A percentile compares a stretch with the other conserved stretches of the same genome.
Conservation (phyloP, 2,329 filamentous ascomycete species). For the Emmonsiellopsis sp. region DNA sequence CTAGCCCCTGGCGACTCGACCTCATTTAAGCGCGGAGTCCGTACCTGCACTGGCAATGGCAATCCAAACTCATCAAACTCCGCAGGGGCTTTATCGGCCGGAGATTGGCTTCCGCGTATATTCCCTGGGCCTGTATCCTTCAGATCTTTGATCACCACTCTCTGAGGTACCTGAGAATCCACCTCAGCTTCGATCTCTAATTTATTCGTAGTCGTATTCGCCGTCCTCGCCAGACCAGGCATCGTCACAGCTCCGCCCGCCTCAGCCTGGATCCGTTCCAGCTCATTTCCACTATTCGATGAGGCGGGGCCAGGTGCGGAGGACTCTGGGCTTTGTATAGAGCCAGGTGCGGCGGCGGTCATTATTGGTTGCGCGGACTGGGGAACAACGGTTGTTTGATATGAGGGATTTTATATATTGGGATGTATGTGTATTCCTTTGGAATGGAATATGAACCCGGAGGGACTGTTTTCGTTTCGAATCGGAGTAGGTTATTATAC, state of each 20-base stretch:
- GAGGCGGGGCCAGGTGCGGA: neutral
- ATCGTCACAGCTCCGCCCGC: neutral
- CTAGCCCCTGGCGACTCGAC: neutral
- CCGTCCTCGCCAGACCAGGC: neutral
- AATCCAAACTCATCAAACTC: conserved; percentile 31
- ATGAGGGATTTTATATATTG: neutral
- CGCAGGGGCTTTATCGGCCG: neutral
- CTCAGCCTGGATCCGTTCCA: neutral
- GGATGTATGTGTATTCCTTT: neutral
- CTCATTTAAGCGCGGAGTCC: neutral
- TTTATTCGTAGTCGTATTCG: neutral
- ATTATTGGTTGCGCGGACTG: neutral
- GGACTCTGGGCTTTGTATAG: neutral
- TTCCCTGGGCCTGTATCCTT: neutral
- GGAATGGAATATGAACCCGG: neutral
- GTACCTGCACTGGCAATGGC: conserved; percentile 21
- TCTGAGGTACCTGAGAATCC: neutral
- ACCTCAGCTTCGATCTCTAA: neutral
- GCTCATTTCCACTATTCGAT: too few relatives aligned
- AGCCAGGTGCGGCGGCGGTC: neutral
- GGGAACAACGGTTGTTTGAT: too few relatives aligned
- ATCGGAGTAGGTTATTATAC: neutral
- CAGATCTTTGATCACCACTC: neutral
- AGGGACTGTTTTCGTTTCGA: neutral
- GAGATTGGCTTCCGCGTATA: too few relatives aligned